A percentile compares a stretch with the other conserved stretches of the same genome.
These are phyloP conservation scores for Boletellus ananas DNA, from an alignment of 768 basidiomycete genomes.

Conservation along the genomic window DNA sequence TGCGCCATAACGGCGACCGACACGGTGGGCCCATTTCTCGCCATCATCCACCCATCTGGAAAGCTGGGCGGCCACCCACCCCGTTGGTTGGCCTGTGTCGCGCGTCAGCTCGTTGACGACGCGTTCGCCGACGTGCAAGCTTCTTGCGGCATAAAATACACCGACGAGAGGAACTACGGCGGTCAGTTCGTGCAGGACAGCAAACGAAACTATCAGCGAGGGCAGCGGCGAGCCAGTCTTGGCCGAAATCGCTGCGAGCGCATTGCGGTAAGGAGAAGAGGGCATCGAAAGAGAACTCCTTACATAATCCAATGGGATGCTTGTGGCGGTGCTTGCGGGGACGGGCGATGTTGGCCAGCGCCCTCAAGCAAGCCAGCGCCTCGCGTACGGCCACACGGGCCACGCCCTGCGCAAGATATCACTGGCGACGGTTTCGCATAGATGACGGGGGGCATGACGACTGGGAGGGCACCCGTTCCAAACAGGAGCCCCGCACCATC, in stretches of 20 bases:
- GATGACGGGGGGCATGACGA: conserved; percentile 22
- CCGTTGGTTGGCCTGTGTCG: conserved; percentile 14
- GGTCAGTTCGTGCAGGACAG: conserved; percentile 80
- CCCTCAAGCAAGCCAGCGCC: conserved; percentile 6
- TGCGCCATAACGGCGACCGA: conserved; percentile 75
- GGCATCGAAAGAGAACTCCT: conserved; percentile 15
- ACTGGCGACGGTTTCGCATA: conserved; percentile 17
- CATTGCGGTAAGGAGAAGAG: conserved; percentile 44
- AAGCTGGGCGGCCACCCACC: conserved; percentile 44
- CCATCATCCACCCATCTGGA: conserved; percentile 75
- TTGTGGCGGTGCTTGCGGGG: conserved; percentile 14
- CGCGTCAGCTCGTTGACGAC: conserved; percentile 44
- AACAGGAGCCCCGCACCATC: conserved; percentile 27
- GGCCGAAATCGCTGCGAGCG: conserved; percentile 56
- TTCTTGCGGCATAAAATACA: conserved; percentile 66
- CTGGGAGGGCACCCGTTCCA: conserved; percentile 5
- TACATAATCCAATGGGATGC: conserved; percentile 16
- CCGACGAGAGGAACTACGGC: conserved; percentile 73
- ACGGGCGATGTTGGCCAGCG: conserved; percentile 14
- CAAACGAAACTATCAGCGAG: conserved; percentile 75
- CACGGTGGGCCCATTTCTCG: conserved; percentile 60
- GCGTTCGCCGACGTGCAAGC: conserved; percentile 64
- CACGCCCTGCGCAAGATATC: background rate
- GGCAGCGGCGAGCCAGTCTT: conserved; percentile 74
- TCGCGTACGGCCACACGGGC: background rate